Evolutionary conservation across 2,329 filamentous ascomycete species (phyloP), one percentile per base, ranked within the genome.

Genomic region (Keithomyces neogunnii): DNA sequence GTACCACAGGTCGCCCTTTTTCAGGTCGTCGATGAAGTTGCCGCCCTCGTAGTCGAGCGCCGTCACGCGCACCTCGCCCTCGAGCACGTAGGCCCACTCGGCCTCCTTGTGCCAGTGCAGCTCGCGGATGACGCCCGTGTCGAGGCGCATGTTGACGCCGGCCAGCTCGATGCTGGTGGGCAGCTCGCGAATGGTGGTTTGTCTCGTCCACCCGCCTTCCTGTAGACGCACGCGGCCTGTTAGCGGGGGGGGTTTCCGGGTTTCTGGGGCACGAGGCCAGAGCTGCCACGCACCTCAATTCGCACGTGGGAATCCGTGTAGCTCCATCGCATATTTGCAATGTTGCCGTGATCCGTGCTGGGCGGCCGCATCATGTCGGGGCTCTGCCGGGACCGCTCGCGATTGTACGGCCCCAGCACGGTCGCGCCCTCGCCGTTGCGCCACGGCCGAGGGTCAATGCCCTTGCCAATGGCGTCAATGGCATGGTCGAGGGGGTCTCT

Each of bases 41-140:
- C 86, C 81, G 8, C 87, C 87, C 55, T 91, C 84, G 42, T 84
- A 81, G 66, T 89, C 85, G 19, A 90, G 75, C 1, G 82, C 86
- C 0, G 85, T 88, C 48, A 90, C 78, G 49, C 86, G 81, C 26
- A 87, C 84, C 53, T 77, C 75, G 48, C 86, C 86, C 51, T 85
- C 80, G 0, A 89, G 76, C 3, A 89, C 82, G 55, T 86, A 89
- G 0, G 84, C 84, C 86, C 86, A 89, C 62, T 90, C 86, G 38
- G 84, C 85, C 64, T 88, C 84, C 59, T 86, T 88, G 72, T 90
- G 86, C 86, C 86, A 90, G 63, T 90, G 86, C 7, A 90, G 73
- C 64, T 90, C 86, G 31, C 86, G 83, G 58, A 88, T 88, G 33
- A 84, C 86, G 36, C 85, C 85, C 56, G 80, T 70, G 39, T 84